A percentile compares a stretch with the other conserved stretches of the same genome.
These are phyloP conservation scores for Nigrospora osmanthi DNA, from an alignment of 2,329 filamentous ascomycete genomes.

Conservation along the genomic window DNA sequence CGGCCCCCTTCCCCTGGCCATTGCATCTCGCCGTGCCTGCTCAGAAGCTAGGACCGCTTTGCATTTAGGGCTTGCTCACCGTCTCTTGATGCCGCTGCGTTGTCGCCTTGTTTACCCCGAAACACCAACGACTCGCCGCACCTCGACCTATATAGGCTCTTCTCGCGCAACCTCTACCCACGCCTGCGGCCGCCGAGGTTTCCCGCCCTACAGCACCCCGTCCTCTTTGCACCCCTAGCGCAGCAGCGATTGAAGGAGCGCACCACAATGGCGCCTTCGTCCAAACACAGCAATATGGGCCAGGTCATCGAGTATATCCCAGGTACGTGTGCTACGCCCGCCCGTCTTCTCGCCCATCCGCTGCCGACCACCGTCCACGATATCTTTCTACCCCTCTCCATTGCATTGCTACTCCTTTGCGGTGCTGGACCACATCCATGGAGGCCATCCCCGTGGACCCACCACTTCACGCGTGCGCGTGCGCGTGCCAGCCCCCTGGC, in stretches of 20 bases:
- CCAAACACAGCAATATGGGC: slow-evolving; percentile 56
- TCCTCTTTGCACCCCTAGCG: background rate
- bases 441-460: too few relatives aligned
- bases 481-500: too few relatives aligned
- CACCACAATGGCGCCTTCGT: slow-evolving; percentile 42
- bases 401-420: too few relatives aligned
- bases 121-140: background rate
- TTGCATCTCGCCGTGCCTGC: too few relatives aligned
- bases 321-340: slow-evolving; percentile 49
- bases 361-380: too few relatives aligned
- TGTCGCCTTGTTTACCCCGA: slow-evolving; percentile 1
- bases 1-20: too few relatives aligned
- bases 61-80: background rate
- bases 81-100: slow-evolving; percentile 1
- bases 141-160: background rate
- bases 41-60: too few relatives aligned
- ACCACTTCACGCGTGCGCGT: too few relatives aligned
- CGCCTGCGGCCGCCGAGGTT: background rate
- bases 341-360: background rate
- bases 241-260: background rate
- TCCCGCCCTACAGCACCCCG: too few relatives aligned
- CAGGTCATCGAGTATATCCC: slow-evolving; percentile 96
- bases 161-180: background rate
- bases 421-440: too few relatives aligned
- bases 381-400: too few relatives aligned